Evolutionary conservation across 345 rosid genomes (phyloP), one percentile per base, ranked within the genome.

Genomic region (Litchi chinensis): DNA sequence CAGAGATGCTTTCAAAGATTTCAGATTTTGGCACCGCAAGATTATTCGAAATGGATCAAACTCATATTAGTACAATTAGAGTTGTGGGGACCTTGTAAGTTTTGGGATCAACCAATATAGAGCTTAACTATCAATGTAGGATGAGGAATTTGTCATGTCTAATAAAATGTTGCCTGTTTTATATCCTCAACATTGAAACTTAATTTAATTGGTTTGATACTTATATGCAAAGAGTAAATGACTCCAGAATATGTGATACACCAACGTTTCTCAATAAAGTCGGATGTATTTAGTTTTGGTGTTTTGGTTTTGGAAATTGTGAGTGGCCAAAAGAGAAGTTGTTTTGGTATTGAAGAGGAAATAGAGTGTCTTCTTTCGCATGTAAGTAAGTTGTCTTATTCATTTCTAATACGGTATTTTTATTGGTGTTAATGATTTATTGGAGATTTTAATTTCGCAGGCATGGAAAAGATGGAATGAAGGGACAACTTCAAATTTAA

Each of bases 401-500:
- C n/a, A 32, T 52, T 15, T 52, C 57, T 0, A 15, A 52, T n/a
- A 52, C 5, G 15, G n/a, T 15, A 15, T 0, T 52, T 50, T 52
- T 16, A 16, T 52, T 13, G 7, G 6, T 52, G n/a, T 13, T 4
- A 18, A 4, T 15, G 0, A 65, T 10, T 65, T 28, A 48, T 41
- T 4, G 37, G 0, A 46, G 37, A 54, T 21, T 8, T 50, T 5
- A 52, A 12, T 50, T 21, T 18, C 82, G 71, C 66, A 90, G 89
- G 84, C 78, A 1, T 88, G 91, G 91, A 85, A 52, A 60, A 82
- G 46, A n/a, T 76, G 89, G 91, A 85, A 78, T 24, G 85, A 83
- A 59, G 85, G 83, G 39, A 69, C 81, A 32, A 13, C 43, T 8
- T 2, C 65, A 3, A 67, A 78, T 11, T 2, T 85, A 0, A 48